phyloP scores from a whole-genome alignment of 2,329 filamentous ascomycete genomes.

The Chrysosporium queenslandicum region DNA sequence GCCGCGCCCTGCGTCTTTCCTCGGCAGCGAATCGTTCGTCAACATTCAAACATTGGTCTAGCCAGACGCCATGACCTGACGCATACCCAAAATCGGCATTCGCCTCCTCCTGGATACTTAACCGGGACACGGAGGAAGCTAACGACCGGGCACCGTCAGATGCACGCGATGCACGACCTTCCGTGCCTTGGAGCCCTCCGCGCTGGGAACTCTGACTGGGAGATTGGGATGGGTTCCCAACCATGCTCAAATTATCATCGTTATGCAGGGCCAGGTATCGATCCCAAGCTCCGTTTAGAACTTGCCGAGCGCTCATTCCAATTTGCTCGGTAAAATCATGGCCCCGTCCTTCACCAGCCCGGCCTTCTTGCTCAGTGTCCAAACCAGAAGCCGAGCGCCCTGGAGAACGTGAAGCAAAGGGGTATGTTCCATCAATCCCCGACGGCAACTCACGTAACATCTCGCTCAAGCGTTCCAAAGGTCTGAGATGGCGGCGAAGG shows the following conservation, averaged over 20 bases:
- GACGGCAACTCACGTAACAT: background rate
- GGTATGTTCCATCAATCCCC: background rate
- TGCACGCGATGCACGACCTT: background rate
- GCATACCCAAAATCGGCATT: background rate
- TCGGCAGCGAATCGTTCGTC: background rate
- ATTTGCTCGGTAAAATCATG: background rate
- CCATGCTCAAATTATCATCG: background rate
- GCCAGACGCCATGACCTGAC: background rate
- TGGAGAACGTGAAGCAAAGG: no score
- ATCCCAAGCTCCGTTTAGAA: background rate
- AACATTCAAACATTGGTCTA: background rate
- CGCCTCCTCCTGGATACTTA: background rate
- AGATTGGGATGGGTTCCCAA: background rate
- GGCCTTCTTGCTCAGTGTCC: background rate
- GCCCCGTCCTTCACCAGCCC: background rate
- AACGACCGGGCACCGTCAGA: background rate
- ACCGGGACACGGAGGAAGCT: no score
- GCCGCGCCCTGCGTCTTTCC: background rate
- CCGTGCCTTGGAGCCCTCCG: background rate
- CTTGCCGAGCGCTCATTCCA: background rate
- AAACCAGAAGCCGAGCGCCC: background rate
- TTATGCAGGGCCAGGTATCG: background rate
- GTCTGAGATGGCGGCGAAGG: background rate
- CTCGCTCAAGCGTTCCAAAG: background rate
- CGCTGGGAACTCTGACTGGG: background rate